phyloP scores from a whole-genome alignment of 176 grass and related monocot species.

The Oryza rufipogon region DNA sequence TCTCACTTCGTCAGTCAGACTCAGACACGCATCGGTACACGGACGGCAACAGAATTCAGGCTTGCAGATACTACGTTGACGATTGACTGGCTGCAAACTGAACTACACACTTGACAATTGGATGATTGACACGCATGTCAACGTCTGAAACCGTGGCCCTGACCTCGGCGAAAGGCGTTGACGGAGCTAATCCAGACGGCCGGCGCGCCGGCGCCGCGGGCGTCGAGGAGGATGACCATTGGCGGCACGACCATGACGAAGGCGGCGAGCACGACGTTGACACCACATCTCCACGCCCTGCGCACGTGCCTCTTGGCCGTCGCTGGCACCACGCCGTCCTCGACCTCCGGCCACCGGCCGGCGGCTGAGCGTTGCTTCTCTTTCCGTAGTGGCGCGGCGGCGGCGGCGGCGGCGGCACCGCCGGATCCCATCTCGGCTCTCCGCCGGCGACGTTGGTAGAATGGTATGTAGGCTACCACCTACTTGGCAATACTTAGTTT shows the following conservation, averaged over 20 bases:
- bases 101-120: background rate
- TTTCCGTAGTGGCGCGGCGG: background rate
- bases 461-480: background rate
- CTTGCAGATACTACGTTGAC: background rate
- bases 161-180: background rate
- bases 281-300: background rate
- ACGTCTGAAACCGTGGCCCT: background rate
- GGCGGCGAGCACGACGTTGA: slow-evolving; percentile 22
- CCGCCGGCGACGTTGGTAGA: no score
- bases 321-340: background rate
- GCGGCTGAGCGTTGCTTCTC: background rate
- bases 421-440: background rate
- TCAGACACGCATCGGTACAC: background rate
- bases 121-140: background rate
- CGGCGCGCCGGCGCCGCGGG: background rate
- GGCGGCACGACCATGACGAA: slow-evolving; percentile 36
- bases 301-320: slow-evolving; percentile 6
- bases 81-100: background rate
- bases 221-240: slow-evolving; percentile 31
- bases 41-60: background rate
- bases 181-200: slow-evolving; percentile 32
- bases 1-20: background rate
- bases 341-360: background rate
- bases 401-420: background rate
- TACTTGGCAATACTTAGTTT: background rate